Conservation (phyloP, 78 protist species). For the Dictyostelium intermedium region DNA sequence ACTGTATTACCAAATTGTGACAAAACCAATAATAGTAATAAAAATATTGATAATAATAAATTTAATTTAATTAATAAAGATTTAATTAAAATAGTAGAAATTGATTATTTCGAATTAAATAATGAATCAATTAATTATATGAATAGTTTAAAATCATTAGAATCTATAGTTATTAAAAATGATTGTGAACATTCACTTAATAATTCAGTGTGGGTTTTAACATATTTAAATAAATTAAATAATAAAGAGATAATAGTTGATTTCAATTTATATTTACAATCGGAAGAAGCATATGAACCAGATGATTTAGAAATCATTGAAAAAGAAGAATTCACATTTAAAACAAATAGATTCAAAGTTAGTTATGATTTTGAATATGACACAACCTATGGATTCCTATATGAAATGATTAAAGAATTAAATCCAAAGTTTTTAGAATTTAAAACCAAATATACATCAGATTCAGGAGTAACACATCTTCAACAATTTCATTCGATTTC, state of each 20-base stretch:
- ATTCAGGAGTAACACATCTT: neutral
- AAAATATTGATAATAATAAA: neutral
- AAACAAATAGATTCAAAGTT: neutral
- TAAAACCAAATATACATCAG: neutral
- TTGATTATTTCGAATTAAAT: neutral
- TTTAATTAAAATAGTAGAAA: neutral
- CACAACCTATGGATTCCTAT: neutral
- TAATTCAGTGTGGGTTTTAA: neutral
- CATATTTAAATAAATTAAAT: neutral
- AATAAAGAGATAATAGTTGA: neutral
- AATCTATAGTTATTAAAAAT: neutral
- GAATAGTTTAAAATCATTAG: neutral
- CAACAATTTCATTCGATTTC: slow-evolving; percentile 1
- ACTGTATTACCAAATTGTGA: too few species aligned
- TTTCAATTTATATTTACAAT: neutral
- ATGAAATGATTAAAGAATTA: neutral
- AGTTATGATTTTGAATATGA: neutral
- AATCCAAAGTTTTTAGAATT: neutral
- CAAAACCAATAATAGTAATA: too few species aligned
- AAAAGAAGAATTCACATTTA: neutral
- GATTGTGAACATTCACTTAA: neutral
- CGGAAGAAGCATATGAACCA: neutral
- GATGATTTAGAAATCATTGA: neutral
- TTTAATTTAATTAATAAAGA: neutral
- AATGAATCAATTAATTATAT: neutral